Conservation (phyloP, 768 basidiomycete species). For the Termitomyces eurrhizus region DNA sequence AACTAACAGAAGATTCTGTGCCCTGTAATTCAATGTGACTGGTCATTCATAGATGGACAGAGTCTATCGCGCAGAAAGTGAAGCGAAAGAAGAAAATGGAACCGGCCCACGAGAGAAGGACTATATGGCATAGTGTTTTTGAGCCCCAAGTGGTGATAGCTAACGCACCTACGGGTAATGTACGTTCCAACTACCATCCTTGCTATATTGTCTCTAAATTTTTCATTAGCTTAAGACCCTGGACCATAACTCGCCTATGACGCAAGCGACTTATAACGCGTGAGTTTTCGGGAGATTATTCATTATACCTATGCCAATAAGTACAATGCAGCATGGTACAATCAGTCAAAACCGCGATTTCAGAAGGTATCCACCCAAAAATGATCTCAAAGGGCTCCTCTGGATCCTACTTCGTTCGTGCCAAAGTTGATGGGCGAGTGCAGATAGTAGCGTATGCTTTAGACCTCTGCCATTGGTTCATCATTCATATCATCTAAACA, state of each 20-base stretch:
- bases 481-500: neutral
- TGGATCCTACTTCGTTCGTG: conserved; percentile 89
- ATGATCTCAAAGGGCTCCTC: conserved; percentile 89
- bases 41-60: conserved; percentile 61
- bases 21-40: neutral
- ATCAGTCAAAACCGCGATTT: conserved; percentile 65
- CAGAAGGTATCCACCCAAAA: conserved; percentile 81
- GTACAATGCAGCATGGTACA: conserved; percentile 48
- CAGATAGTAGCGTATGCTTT: conserved; percentile 77
- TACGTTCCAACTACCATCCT: conserved; percentile 20
- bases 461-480: neutral
- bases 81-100: conserved; percentile 75
- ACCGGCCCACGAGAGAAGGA: conserved; percentile 58
- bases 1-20: neutral
- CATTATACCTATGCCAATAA: conserved; percentile 1
- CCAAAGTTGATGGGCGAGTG: conserved; percentile 69
- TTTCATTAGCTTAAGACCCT: conserved; percentile 63
- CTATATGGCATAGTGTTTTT: conserved; percentile 80
- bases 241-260: conserved; percentile 77
- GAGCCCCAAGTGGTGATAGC: conserved; percentile 51
- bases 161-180: conserved; percentile 30
- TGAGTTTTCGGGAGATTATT: conserved; percentile 30
- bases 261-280: conserved; percentile 67
- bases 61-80: conserved; percentile 82
- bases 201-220: neutral